These are phyloP conservation scores for Sordaria brevicollis DNA, from an alignment of 495 filamentous ascomycete species.

Conservation along the genomic window DNA sequence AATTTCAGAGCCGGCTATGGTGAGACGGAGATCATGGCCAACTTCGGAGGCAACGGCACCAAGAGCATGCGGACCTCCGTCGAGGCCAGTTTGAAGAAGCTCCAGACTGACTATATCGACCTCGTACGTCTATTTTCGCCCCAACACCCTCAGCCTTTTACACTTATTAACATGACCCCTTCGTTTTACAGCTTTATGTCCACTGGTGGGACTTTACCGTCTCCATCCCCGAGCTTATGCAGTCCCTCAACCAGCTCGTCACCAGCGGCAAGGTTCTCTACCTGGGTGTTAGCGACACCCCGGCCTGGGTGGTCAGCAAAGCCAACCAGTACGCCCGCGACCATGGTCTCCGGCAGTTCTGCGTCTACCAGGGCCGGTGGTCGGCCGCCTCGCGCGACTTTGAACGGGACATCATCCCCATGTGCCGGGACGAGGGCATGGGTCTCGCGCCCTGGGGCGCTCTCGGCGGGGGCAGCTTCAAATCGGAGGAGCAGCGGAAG, in stretches of 20 bases:
- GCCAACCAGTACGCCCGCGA: slow-evolving; percentile 59
- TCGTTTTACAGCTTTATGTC: slow-evolving; percentile 34
- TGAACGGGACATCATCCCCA: slow-evolving; percentile 61
- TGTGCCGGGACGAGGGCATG: slow-evolving; percentile 60
- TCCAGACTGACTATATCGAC: slow-evolving; percentile 59
- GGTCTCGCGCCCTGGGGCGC: slow-evolving; percentile 53
- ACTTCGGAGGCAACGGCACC: slow-evolving; percentile 46
- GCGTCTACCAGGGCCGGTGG: slow-evolving; percentile 59
- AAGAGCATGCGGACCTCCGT: slow-evolving; percentile 49
- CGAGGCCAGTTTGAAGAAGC: slow-evolving; percentile 44
- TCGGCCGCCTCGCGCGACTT: slow-evolving; percentile 51
- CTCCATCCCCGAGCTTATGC: slow-evolving; percentile 61
- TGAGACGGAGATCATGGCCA: slow-evolving; percentile 43
- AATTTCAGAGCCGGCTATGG: slow-evolving; percentile 23
- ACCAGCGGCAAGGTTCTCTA: slow-evolving; percentile 56
- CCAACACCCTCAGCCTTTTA: neutral
- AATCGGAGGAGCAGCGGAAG: slow-evolving; percentile 35
- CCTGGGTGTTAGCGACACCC: slow-evolving; percentile 57
- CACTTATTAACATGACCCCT: neutral
- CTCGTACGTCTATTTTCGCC: slow-evolving; percentile 20
- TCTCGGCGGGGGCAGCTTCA: slow-evolving; percentile 54
- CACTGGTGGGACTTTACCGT: slow-evolving; percentile 58
- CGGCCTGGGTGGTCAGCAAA: slow-evolving; percentile 60
- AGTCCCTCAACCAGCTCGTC: slow-evolving; percentile 51
- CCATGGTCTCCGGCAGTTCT: slow-evolving; percentile 54